These are phyloP conservation scores for Spathaspora passalidarum DNA, from an alignment of 805 yeast genomes.

Conservation along the genomic window DNA sequence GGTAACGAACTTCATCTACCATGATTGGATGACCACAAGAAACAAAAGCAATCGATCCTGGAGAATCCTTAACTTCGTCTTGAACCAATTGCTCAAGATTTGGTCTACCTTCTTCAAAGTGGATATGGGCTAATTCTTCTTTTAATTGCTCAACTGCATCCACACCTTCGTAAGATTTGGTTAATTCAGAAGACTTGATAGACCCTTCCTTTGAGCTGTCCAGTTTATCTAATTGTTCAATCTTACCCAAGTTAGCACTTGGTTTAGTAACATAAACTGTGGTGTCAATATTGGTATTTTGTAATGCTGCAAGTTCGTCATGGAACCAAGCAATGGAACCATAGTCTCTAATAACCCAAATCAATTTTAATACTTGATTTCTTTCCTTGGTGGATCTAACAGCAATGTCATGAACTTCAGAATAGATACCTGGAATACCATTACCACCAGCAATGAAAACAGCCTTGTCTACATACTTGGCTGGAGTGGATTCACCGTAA, in stretches of 20 bases:
- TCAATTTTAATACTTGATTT: slow-evolving; percentile 34
- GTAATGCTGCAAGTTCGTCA: slow-evolving; percentile 33
- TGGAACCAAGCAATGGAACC: slow-evolving; percentile 47
- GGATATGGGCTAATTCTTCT: slow-evolving; percentile 26
- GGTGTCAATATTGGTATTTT: slow-evolving; percentile 20
- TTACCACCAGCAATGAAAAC: slow-evolving; percentile 71
- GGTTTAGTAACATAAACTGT: slow-evolving; percentile 22
- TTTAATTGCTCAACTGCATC: slow-evolving; percentile 6
- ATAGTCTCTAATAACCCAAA: slow-evolving; percentile 63
- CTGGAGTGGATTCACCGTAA: slow-evolving; percentile 54
- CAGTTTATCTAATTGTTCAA: not conserved
- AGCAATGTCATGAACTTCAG: slow-evolving; percentile 34
- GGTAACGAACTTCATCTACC: slow-evolving; percentile 54
- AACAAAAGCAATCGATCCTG: slow-evolving; percentile 48
- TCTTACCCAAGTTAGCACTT: not conserved
- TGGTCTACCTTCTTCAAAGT: slow-evolving; percentile 49
- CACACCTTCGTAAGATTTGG: not conserved
- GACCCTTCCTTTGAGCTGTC: not conserved
- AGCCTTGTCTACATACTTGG: slow-evolving; percentile 49
- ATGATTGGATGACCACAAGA: slow-evolving; percentile 63
- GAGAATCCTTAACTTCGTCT: slow-evolving; percentile 27
- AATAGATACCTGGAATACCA: slow-evolving; percentile 61
- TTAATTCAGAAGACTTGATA: too few species aligned
- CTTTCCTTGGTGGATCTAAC: slow-evolving; percentile 15
- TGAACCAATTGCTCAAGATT: slow-evolving; percentile 3